Conservation (phyloP, 2,329 filamentous ascomycete species). For the Paracorniculantispora psalliotae region DNA sequence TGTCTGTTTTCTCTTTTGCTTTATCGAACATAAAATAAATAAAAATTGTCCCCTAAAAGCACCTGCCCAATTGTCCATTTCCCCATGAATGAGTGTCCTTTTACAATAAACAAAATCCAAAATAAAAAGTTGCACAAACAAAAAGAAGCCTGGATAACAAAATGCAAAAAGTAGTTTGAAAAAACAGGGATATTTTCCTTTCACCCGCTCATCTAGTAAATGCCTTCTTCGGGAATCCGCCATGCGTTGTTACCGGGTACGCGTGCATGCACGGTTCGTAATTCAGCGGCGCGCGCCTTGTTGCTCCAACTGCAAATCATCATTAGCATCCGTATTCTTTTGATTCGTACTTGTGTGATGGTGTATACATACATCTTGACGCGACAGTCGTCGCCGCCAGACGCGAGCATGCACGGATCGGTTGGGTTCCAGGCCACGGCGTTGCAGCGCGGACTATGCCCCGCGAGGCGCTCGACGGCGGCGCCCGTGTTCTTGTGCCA, state of each 20-base stretch:
- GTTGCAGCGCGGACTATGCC: constrained; percentile 75
- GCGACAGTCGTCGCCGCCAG: constrained; percentile 80
- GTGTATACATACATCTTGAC: constrained; percentile 71
- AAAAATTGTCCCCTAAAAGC: too few relatives aligned
- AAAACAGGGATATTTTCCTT: not conserved
- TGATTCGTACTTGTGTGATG: not conserved
- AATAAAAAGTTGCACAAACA: too few relatives aligned
- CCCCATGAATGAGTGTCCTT: too few relatives aligned
- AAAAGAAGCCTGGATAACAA: not conserved
- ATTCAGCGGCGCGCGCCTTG: constrained; percentile 18
- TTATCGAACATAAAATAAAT: too few relatives aligned
- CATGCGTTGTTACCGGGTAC: constrained; percentile 17
- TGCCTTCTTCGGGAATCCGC: constrained; percentile 10
- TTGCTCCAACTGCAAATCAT: constrained; percentile 22
- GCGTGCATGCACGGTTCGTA: constrained; percentile 17
- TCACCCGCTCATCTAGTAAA: not conserved
- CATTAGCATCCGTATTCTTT: not conserved
- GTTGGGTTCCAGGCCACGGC: constrained; percentile 83
- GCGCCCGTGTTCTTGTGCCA: constrained; percentile 84
- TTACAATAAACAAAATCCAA: too few relatives aligned
- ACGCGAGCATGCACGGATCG: constrained; percentile 80
- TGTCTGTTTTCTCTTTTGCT: too few relatives aligned
- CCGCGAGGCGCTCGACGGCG: constrained; percentile 69
- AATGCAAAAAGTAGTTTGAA: not conserved
- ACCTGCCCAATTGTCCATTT: too few relatives aligned